Evolutionary conservation across 1,284 basidiomycete species (phyloP), one percentile per base, ranked within the genome.

Genomic region (Grifola frondosa): DNA sequence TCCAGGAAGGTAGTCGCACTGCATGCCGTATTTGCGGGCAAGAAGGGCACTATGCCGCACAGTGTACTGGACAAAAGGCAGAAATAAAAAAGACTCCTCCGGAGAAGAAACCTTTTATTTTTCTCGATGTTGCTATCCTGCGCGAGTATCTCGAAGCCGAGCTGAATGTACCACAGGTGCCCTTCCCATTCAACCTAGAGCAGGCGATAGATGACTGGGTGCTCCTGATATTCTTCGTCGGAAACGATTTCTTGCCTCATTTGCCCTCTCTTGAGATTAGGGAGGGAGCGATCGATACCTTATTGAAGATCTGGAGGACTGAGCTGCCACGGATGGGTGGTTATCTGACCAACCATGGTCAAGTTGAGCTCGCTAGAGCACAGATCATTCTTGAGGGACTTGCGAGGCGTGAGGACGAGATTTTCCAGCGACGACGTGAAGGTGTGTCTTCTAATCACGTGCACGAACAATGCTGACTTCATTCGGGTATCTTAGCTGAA

Each of bases 131-230:
- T 65, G 76, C 89, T 48, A 83, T 89, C 52, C 74, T 99, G 52
- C 89, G 97, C 68, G 97, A 99, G 72, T 99, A 99, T 70, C 85
- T 99, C 57, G 89, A 95, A 67, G 83, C 93, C 62, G 97, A 99
- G 66, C 84, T 99, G 57, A 84, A 91, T 67, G 76, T 97, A 19
- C 76, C 88, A 10, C 71, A 80, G 46, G 68, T 78, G 12, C 74
- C 86, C 1, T 97, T 98, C 70, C 81, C 85, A n/a, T 99, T 96
- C 75, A 85, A 93, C 60, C 75, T 97, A 62, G 97, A 99, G 68
- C 85, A 90, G 65, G 95, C 97, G 26, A 92, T 99, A 67, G 97
- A 99, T 77, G 97, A 99, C 67, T 99, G 97, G 96, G 92, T 99
- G 58, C 85, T 99, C 63, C 77, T 99, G 60, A 98, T 98, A 61